phyloP scores from a whole-genome alignment of 805 yeast genomes.

The Yamadazyma akitaensis region DNA sequence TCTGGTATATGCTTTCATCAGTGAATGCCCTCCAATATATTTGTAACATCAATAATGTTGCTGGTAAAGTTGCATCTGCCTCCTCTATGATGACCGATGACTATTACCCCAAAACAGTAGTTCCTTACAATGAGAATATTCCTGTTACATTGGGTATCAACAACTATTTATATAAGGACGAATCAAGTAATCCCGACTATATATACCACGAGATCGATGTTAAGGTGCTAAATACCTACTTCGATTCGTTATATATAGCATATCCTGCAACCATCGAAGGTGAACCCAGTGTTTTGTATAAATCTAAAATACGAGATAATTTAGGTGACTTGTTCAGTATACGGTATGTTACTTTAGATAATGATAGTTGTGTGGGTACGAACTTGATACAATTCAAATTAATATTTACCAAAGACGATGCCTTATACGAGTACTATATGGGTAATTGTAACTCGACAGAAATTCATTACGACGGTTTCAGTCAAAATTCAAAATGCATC shows the following conservation, averaged over 20 bases:
- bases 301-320: conserved; percentile 8
- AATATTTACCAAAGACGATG: conserved; percentile 5
- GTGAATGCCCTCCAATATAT: background rate
- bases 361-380: conserved; percentile 10
- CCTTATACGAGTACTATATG: conserved; percentile 11
- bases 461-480: conserved; percentile 8
- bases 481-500: conserved; percentile 6
- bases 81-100: conserved; percentile 5
- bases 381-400: conserved; percentile 13
- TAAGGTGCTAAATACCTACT: conserved; percentile 7
- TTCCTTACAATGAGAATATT: conserved; percentile 5
- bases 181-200: background rate
- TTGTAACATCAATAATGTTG: conserved; percentile 2
- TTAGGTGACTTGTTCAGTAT: conserved; percentile 6
- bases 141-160: conserved; percentile 12
- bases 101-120: conserved; percentile 12
- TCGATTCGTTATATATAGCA: conserved; percentile 11
- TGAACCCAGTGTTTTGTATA: background rate
- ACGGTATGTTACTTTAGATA: conserved; percentile 6
- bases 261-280: conserved; percentile 6
- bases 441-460: conserved; percentile 13
- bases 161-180: conserved; percentile 10
- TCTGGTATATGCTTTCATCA: background rate
- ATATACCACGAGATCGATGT: conserved; percentile 12
- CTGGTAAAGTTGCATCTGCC: background rate